These are phyloP conservation scores for Psilocybe sp. DNA, from an alignment of 768 basidiomycete genomes.

Conservation along the genomic window DNA sequence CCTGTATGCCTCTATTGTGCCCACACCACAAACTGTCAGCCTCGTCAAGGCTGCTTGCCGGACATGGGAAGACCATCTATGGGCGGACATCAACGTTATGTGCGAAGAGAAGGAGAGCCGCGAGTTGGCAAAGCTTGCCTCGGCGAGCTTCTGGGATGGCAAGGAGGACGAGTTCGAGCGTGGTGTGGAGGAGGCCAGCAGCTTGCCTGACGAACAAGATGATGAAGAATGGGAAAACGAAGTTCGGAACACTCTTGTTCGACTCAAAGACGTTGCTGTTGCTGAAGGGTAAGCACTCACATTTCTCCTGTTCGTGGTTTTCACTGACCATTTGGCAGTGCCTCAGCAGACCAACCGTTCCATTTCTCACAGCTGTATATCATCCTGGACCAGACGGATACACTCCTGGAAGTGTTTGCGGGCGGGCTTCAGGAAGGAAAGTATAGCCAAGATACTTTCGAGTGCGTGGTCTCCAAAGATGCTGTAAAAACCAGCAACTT, in stretches of 20 bases:
- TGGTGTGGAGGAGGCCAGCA: conserved; percentile 25
- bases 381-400: conserved; percentile 66
- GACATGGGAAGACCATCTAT: conserved; percentile 95
- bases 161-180: conserved; percentile 47
- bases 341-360: conserved; percentile 70
- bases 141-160: conserved; percentile 78
- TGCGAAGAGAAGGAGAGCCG: conserved; percentile 78
- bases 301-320: neutral
- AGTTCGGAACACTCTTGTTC: conserved; percentile 53
- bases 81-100: conserved; percentile 82
- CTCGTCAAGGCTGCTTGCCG: conserved; percentile 73
- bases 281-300: conserved; percentile 54
- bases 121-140: conserved; percentile 61
- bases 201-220: conserved; percentile 32
- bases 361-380: conserved; percentile 81
- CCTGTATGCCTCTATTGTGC: conserved; percentile 83
- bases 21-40: conserved; percentile 60
- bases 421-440: conserved; percentile 49
- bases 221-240: conserved; percentile 69
- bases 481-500: neutral
- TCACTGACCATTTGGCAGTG: conserved; percentile 28
- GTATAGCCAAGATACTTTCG: conserved; percentile 45
- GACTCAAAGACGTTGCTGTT: conserved; percentile 54
- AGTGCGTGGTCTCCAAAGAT: conserved; percentile 41
- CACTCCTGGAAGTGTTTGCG: conserved; percentile 69